phyloP scores from a whole-genome alignment of 2,329 filamentous ascomycete genomes.

The Trichophyton simii region DNA sequence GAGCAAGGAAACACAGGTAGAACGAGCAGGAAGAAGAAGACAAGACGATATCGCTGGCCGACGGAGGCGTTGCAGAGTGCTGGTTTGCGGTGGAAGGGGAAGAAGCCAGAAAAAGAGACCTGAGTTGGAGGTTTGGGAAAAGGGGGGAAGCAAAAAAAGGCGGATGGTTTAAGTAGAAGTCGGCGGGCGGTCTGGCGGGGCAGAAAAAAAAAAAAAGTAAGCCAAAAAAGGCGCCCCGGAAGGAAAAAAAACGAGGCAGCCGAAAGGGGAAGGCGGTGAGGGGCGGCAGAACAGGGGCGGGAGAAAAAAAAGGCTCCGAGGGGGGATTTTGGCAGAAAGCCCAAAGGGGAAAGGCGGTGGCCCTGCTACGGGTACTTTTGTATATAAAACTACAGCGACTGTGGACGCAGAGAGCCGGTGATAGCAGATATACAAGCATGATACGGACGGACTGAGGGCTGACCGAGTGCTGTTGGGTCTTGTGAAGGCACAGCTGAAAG shows the following conservation, averaged over 20 bases:
- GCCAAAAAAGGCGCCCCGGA: neutral
- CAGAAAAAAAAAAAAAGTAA: neutral
- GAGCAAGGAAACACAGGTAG: constrained; percentile 8
- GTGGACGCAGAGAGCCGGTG: too few species aligned
- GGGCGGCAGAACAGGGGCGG: constrained; percentile 1
- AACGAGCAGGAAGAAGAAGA: too few species aligned
- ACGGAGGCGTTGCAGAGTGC: constrained; percentile 20
- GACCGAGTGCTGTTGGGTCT: too few species aligned
- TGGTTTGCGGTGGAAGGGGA: constrained; percentile 7
- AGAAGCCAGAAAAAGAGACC: constrained; percentile 8
- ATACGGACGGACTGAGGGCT: too few species aligned
- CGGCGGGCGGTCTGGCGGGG: constrained; percentile 2
- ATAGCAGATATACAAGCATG: too few species aligned
- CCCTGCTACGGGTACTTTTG: neutral
- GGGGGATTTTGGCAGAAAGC: neutral
- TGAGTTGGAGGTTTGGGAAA: neutral
- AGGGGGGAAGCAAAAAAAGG: neutral
- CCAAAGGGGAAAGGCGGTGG: neutral
- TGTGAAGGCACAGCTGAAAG: too few species aligned
- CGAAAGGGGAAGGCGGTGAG: constrained; percentile 1
- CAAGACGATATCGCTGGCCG: constrained; percentile 7
- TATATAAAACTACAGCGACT: too few species aligned
- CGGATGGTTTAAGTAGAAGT: neutral
- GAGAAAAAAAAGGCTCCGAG: neutral
- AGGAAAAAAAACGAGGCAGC: neutral